Percentiles rank a stretch among this genome's conserved stretches.
phyloP scores from a whole-genome alignment of 768 basidiomycete genomes.

The Podaxis pistillaris region DNA sequence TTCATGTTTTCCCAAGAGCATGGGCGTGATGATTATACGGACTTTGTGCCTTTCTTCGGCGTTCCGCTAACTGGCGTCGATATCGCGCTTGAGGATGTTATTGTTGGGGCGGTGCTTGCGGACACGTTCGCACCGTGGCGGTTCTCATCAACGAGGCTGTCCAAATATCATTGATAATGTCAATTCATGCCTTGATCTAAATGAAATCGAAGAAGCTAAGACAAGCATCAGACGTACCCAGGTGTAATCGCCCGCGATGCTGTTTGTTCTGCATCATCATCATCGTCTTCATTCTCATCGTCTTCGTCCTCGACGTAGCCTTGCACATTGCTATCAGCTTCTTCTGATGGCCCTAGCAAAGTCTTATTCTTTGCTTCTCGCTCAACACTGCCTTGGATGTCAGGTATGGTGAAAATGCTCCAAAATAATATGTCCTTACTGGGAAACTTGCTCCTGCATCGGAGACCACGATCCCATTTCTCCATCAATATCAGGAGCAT shows the following conservation, averaged over 20 bases:
- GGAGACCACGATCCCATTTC: constrained; percentile 12
- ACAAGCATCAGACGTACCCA: neutral
- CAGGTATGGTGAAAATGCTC: neutral
- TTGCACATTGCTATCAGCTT: neutral
- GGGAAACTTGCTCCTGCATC: neutral
- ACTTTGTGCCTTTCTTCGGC: constrained; percentile 13
- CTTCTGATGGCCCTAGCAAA: neutral
- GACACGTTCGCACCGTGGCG: neutral
- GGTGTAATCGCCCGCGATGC: neutral
- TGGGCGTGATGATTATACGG: neutral
- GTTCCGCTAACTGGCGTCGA: constrained; percentile 2
- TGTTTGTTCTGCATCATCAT: neutral
- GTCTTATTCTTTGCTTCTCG: neutral
- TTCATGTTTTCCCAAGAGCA: neutral
- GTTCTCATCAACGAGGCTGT: constrained; percentile 9
- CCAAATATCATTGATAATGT: constrained; percentile 7
- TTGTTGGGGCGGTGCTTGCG: neutral
- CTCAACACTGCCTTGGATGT: constrained; percentile 2
- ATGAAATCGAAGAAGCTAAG: neutral
- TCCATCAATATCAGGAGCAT: constrained; percentile 15
- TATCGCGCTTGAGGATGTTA: neutral
- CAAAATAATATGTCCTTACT: constrained; percentile 1
- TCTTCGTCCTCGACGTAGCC: neutral
- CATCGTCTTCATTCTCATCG: neutral
- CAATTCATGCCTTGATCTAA: neutral